Evolutionary conservation across 2,329 filamentous ascomycete genomes (phyloP).

Genomic region (Cladosporium phlei): DNA sequence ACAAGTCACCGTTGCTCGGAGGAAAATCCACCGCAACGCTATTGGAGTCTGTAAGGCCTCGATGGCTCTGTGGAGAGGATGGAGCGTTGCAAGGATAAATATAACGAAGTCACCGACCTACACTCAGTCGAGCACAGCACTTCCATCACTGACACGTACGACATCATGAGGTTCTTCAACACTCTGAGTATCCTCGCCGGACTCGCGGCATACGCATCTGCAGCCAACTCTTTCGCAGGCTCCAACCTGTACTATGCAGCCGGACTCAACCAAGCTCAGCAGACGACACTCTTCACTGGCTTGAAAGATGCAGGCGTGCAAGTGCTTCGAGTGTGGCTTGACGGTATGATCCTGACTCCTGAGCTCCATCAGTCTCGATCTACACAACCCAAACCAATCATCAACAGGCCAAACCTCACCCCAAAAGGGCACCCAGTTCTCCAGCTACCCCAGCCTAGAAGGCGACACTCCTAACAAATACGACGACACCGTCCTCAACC

Average conservation of each 20-base stretch:
- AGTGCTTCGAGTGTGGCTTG: constrained; percentile 15
- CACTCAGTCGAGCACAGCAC: too few relatives aligned
- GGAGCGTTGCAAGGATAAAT: too few relatives aligned
- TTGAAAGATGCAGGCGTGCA: constrained; percentile 12
- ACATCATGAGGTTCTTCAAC: background rate
- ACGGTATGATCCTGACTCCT: background rate
- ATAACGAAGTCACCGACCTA: too few relatives aligned
- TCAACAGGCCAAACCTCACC: constrained; percentile 1
- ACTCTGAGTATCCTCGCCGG: background rate
- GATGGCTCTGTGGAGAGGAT: too few relatives aligned
- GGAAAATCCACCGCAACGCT: too few relatives aligned
- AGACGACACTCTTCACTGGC: constrained; percentile 13
- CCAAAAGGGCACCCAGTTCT: constrained; percentile 20
- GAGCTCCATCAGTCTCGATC: background rate
- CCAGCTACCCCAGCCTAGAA: constrained; percentile 14
- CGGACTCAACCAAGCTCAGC: constrained; percentile 8
- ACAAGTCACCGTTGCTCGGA: too few relatives aligned
- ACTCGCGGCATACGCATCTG: background rate
- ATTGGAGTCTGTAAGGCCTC: too few relatives aligned
- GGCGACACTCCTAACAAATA: constrained; percentile 7
- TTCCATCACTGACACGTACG: too few relatives aligned
- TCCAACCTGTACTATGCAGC: constrained; percentile 16
- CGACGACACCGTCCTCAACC: constrained; percentile 17
- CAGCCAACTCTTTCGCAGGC: constrained; percentile 10
- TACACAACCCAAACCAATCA: background rate